Conservation (phyloP, 2,329 filamentous ascomycete species). For the Penicillium paneum region DNA sequence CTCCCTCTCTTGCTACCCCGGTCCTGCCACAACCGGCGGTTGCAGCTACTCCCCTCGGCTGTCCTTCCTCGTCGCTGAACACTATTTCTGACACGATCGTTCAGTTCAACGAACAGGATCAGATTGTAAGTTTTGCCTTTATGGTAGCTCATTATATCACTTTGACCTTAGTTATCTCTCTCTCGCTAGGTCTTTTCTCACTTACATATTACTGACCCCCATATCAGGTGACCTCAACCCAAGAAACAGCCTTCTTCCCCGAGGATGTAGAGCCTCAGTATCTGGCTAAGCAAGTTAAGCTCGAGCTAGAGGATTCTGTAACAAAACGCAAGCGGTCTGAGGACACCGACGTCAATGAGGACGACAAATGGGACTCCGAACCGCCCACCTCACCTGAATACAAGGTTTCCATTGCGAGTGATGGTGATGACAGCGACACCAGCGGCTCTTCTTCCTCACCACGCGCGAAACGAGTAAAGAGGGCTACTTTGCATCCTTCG, state of each 20-base stretch:
- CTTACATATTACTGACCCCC: background rate
- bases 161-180: background rate
- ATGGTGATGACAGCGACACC: background rate
- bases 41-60: background rate
- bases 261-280: background rate
- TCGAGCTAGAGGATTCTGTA: background rate
- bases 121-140: background rate
- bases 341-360: background rate
- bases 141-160: background rate
- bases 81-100: background rate
- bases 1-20: background rate
- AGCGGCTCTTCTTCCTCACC: background rate
- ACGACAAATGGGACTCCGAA: background rate
- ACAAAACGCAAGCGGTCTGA: background rate
- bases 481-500: background rate
- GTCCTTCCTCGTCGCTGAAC: background rate
- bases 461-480: background rate
- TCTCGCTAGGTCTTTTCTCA: background rate
- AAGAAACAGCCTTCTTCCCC: background rate
- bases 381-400: background rate
- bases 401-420: background rate
- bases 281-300: background rate
- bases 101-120: background rate
- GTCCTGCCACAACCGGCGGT: background rate
- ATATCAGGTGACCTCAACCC: background rate